Conservation (phyloP, 192 early-diverging fungal genomes). For the Mortierella claussenii region DNA sequence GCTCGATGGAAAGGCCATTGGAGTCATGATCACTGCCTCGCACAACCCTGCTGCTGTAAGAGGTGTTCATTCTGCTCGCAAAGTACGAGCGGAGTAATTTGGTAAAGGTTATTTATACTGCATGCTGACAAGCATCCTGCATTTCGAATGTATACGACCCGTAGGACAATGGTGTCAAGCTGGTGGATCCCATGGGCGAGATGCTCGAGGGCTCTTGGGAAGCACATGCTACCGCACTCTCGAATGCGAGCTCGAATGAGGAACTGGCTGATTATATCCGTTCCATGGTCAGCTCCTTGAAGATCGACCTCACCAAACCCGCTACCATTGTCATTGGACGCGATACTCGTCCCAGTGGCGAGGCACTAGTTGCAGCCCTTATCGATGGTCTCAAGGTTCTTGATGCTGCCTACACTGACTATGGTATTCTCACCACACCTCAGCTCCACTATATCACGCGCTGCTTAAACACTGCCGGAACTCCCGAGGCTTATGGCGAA, state of each 20-base stretch:
- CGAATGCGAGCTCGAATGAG: slow-evolving; percentile 82
- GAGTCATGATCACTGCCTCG: slow-evolving; percentile 98
- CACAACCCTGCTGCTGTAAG: slow-evolving; percentile 92
- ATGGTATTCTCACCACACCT: slow-evolving; percentile 93
- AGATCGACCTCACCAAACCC: slow-evolving; percentile 74
- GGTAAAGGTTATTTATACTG: no score
- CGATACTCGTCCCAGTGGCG: slow-evolving; percentile 94
- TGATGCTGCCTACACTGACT: slow-evolving; percentile 76
- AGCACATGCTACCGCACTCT: slow-evolving; percentile 85
- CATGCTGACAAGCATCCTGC: no score
- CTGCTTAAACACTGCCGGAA: slow-evolving; percentile 84
- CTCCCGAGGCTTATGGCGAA: slow-evolving; percentile 84
- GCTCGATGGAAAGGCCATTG: slow-evolving; percentile 85
- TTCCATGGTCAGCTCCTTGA: slow-evolving; percentile 68
- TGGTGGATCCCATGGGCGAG: slow-evolving; percentile 98
- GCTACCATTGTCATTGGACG: slow-evolving; percentile 87
- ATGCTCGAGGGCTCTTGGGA: slow-evolving; percentile 99
- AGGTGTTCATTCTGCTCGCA: background rate
- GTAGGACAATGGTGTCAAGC: slow-evolving; percentile 97
- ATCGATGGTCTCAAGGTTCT: slow-evolving; percentile 84
- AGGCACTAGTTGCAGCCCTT: slow-evolving; percentile 80
- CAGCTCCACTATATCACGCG: slow-evolving; percentile 96
- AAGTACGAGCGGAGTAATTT: no score
- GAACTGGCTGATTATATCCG: slow-evolving; percentile 70
- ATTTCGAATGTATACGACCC: background rate